Base-by-base conservation (phyloP, 208 protist genomes). In the Lotmaria passim region DNA sequence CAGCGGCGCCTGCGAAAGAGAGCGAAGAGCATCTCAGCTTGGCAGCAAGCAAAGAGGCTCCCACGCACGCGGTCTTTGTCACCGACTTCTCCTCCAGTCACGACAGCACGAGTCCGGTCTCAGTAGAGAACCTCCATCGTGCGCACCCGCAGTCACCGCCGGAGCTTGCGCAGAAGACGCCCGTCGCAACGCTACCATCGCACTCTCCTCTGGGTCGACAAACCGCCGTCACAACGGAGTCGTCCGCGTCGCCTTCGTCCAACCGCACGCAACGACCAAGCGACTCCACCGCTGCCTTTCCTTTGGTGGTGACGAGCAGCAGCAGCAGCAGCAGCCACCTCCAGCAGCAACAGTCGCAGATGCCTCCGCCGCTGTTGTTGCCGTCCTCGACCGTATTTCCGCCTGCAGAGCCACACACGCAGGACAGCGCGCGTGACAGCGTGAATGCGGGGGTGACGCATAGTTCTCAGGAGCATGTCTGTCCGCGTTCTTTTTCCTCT, bases 231-330 rank as follows among this genome's bases (percentile, higher is more conserved):
- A 24, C 36, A 17, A 41, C 17, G 5, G 53, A 36, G 24, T 62
- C 52, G 8, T 34, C 28, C 17, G 23, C 55, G 12, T 62, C 46
- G 17, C 11, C 55, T 11, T 46, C 23, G 7, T 47, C 33, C 24
- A 52, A 46, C 15, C 30, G 46, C 15, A 56, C 65, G n/a, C 38
- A 36, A 33, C 65, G 55, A 17, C 65, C 55, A 19, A 53, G 52
- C 39, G 26, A 33, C 52, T 3, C 14, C 33, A 8, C 21, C 11
- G 19, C n/a, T n/a, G n/a, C 26, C 38, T 58, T 11, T 46, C 41
- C 26, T 28, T 69, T 8, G 0, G 21, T 48, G 24, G 2, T 31
- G 4, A 31, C 26, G 11, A 11, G n/a, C 1, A 46, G 55, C 55
- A 31, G 7, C 34, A 17, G 28, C 57, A 48, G 2, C 41, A 31